A percentile compares a stretch with the other conserved stretches of the same genome.
phyloP scores from a whole-genome alignment of 2,329 filamentous ascomycete genomes.

The Scortechinia acanthostroma region DNA sequence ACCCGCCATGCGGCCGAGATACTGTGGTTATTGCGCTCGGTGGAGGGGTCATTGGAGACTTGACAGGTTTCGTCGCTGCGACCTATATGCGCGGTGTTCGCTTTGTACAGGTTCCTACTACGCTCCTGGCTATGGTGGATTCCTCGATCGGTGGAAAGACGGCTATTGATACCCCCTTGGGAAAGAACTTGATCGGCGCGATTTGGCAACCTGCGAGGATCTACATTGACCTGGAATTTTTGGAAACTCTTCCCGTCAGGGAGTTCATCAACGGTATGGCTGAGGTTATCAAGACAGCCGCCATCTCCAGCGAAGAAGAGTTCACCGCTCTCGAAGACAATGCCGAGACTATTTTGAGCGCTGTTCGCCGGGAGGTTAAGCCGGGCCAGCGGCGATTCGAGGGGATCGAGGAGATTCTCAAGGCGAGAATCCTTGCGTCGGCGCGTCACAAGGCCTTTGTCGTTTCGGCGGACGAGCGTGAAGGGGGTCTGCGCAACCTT shows the following conservation, averaged over 20 bases:
- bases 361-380: constrained; percentile 53
- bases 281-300: constrained; percentile 94
- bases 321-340: constrained; percentile 80
- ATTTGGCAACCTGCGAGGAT: constrained; percentile 95
- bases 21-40: constrained; percentile 91
- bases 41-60: constrained; percentile 92
- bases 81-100: constrained; percentile 97
- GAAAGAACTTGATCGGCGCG: constrained; percentile 90
- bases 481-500: constrained; percentile 86
- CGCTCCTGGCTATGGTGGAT: constrained; percentile 92
- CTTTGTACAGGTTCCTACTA: constrained; percentile 94
- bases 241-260: constrained; percentile 80
- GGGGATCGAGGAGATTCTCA: constrained; percentile 59
- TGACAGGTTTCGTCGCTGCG: constrained; percentile 94
- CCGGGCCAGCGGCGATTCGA: neutral
- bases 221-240: constrained; percentile 86
- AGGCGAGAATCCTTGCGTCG: constrained; percentile 78
- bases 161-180: constrained; percentile 89
- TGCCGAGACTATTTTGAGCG: constrained; percentile 67
- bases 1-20: constrained; percentile 92
- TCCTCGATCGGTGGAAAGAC: constrained; percentile 98
- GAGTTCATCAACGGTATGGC: constrained; percentile 99
- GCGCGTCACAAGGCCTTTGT: constrained; percentile 91
- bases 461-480: constrained; percentile 87
- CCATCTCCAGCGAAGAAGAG: constrained; percentile 86